Conservation (phyloP, 1,284 basidiomycete species). For the Ceratobasidium sp. region DNA sequence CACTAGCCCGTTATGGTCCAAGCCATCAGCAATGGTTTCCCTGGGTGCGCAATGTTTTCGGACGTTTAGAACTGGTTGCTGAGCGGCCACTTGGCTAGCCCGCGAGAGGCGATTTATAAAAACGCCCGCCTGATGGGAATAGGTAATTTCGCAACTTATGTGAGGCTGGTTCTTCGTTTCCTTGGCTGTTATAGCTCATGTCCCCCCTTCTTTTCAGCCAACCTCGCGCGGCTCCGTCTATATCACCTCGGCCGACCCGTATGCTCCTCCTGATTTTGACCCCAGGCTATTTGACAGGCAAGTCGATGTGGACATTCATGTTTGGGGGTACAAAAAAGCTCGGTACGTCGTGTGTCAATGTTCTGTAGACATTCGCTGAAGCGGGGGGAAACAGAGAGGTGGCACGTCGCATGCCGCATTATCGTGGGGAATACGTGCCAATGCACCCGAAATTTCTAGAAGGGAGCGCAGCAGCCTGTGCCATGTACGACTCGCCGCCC, state of each 20-base stretch:
- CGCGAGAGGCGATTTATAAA: constrained; percentile 27
- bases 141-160: neutral
- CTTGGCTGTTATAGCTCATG: too few species aligned
- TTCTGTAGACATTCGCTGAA: neutral
- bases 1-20: constrained; percentile 21
- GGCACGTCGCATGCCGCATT: constrained; percentile 57
- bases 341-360: neutral
- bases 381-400: constrained; percentile 53
- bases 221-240: constrained; percentile 39
- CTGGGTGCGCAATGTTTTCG: constrained; percentile 6
- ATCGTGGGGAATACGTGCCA: constrained; percentile 56
- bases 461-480: constrained; percentile 49
- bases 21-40: constrained; percentile 22
- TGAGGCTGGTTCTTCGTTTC: too few species aligned
- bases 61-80: too few species aligned
- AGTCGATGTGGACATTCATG: constrained; percentile 37
- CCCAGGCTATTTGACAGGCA: constrained; percentile 30
- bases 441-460: constrained; percentile 56
- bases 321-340: constrained; percentile 43
- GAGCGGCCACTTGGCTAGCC: neutral
- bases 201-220: neutral
- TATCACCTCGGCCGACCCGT: constrained; percentile 36
- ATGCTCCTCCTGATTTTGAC: constrained; percentile 31
- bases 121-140: constrained; percentile 26
- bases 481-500: constrained; percentile 29